Evolutionary conservation across 345 rosid genomes (phyloP).

Genomic region (Diplotaxis tenuifolia): DNA sequence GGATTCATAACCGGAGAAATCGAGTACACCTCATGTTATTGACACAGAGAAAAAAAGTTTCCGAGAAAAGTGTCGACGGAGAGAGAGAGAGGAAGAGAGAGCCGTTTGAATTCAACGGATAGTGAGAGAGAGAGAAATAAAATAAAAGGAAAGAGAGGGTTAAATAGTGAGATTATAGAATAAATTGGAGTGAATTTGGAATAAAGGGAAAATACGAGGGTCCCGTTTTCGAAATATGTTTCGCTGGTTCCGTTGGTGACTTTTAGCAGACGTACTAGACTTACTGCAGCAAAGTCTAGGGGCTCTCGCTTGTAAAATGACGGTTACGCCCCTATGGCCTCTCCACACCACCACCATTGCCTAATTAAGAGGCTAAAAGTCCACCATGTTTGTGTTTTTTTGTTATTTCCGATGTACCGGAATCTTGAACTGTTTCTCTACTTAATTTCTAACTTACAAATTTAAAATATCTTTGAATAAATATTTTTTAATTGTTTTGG

Average conservation of each 20-base stretch:
- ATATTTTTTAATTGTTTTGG: background rate
- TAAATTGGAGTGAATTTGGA: slow-evolving; percentile 7
- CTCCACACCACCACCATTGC: slow-evolving; percentile 4
- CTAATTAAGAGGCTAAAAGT: slow-evolving; percentile 2
- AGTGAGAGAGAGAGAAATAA: slow-evolving; percentile 32
- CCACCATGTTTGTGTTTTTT: background rate
- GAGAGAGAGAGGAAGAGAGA: slow-evolving; percentile 8
- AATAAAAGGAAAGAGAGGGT: background rate
- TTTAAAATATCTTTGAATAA: background rate
- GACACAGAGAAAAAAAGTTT: background rate
- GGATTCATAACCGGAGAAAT: slow-evolving; percentile 88
- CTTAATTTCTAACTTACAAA: background rate
- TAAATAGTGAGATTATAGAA: slow-evolving; percentile 16
- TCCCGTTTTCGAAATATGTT: slow-evolving; percentile 13
- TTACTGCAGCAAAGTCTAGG: slow-evolving; percentile 17
- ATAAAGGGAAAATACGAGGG: slow-evolving; percentile 28
- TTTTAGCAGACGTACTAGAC: slow-evolving; percentile 36
- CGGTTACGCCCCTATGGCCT: slow-evolving; percentile 26
- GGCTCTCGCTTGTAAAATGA: slow-evolving; percentile 27
- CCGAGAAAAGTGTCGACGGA: slow-evolving; percentile 6
- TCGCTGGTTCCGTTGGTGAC: slow-evolving; percentile 13
- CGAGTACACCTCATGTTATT: slow-evolving; percentile 56
- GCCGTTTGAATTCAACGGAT: slow-evolving; percentile 80
- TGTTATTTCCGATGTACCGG: background rate
- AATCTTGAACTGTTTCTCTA: background rate